Base-by-base conservation (phyloP, 169 alveolate species). In the Theileria equi region DNA sequence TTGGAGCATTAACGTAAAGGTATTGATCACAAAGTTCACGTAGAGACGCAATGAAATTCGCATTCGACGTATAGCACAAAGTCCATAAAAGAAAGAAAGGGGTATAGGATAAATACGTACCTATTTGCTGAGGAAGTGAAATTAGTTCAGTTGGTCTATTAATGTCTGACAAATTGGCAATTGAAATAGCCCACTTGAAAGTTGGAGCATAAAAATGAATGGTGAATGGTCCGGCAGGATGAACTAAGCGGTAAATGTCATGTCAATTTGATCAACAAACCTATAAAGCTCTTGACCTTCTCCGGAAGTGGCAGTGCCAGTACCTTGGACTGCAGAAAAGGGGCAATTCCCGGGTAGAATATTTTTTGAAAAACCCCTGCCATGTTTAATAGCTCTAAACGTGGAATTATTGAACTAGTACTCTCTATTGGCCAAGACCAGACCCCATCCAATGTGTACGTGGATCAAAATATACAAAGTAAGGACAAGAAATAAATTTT, bases 171-270 rank as follows among this genome's bases (percentile, higher is more conserved):
- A 94, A 38, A 70, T 94, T 94, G 8, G 98, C 96, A 26, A 94
- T 52, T 5, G 96, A 90, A 29, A 94, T 92, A 35, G 89, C 83
- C 98, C 98, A 94, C 63, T 94, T 94, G 59, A 92, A 90, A 5
- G 96, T 67, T 1, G 98, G 98, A 13, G 97, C 96, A 93, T 96
- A 94, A 70, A 94, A 94, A 84, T 91, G 95, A 43, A 92, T 93
- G 32, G 97, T 91, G 64, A 94, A 89, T 10, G 97, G 95, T 3
- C 98, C 98, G 13, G 98, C 97, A 0, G 96, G 95, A 49, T 93
- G 96, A 5, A 21, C 47, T 50, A 50, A 7, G 25, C 21, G 8
- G 25, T 50, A 50, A 16, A 31, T 10, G 23, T 21, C 34, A 50
- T 7, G 23, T 1, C 13, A 36, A 36, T 10, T 50, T 50, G 23